Evolutionary conservation across 129 eudicot species (phyloP).

Genomic region (Silybum marianum): DNA sequence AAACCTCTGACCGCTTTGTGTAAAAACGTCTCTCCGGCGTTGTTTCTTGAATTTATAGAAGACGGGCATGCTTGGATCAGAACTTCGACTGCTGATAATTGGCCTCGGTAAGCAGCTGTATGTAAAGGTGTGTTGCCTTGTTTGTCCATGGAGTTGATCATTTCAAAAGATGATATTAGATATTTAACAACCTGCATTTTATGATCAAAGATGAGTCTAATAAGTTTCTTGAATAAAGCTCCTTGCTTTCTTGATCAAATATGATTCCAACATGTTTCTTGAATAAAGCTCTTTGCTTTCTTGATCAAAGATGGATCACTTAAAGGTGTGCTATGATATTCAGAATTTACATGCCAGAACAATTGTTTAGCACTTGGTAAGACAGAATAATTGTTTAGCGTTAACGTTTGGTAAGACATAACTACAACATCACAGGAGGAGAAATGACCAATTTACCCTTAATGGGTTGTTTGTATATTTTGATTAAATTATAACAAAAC

Average conservation of each 20-base stretch:
- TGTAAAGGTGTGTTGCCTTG: conserved; percentile 89
- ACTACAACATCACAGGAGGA: neutral
- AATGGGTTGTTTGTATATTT: too few species aligned
- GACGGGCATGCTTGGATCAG: conserved; percentile 65
- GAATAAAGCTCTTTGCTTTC: too few species aligned
- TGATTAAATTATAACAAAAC: too few species aligned
- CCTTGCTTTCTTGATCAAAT: neutral
- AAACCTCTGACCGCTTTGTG: conserved; percentile 78
- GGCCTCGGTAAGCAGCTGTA: conserved; percentile 87
- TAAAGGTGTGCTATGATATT: too few species aligned
- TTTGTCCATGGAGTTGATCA: conserved; percentile 62
- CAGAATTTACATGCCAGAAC: too few species aligned
- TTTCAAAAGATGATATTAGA: conserved; percentile 48
- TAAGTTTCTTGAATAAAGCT: neutral
- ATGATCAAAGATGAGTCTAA: neutral
- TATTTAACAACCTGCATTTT: conserved; percentile 69
- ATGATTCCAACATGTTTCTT: too few species aligned
- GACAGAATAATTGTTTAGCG: too few species aligned
- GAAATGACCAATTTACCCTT: neutral
- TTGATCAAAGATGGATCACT: too few species aligned
- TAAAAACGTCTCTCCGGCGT: conserved; percentile 76
- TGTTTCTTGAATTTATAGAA: conserved; percentile 50
- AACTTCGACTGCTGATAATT: conserved; percentile 62
- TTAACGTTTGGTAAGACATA: neutral
- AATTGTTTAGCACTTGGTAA: too few species aligned